phyloP scores from a whole-genome alignment of 257 asterid species.

The Forsythia suspensa region DNA sequence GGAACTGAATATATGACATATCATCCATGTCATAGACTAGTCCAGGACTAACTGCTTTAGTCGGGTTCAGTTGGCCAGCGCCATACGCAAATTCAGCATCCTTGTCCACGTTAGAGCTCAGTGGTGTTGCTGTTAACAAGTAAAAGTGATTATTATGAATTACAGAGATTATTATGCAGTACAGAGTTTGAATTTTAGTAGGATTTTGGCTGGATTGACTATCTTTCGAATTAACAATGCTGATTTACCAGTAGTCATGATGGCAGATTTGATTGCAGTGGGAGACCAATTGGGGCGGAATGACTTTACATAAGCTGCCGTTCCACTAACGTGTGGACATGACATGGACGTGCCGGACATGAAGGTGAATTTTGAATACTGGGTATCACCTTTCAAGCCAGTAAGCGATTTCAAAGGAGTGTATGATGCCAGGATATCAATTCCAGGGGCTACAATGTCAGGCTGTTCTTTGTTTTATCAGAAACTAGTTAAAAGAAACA shows the following conservation, averaged over 20 bases:
- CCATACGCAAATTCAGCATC: slow-evolving; percentile 87
- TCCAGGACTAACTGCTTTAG: slow-evolving; percentile 75
- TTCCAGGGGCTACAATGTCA: slow-evolving; percentile 88
- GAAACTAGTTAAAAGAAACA: slow-evolving; percentile 6
- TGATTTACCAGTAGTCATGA: slow-evolving; percentile 74
- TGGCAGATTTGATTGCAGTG: slow-evolving; percentile 83
- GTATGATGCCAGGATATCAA: slow-evolving; percentile 85
- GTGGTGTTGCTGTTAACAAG: slow-evolving; percentile 51
- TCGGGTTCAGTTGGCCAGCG: slow-evolving; percentile 77
- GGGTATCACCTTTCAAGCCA: slow-evolving; percentile 68
- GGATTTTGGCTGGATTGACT: background rate
- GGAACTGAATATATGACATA: slow-evolving; percentile 69
- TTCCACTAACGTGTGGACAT: slow-evolving; percentile 86
- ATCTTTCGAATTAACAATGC: background rate
- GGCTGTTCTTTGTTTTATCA: slow-evolving; percentile 55
- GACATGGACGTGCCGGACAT: slow-evolving; percentile 98
- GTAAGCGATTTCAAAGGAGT: slow-evolving; percentile 71
- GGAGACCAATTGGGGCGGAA: slow-evolving; percentile 86
- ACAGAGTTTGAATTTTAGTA: background rate
- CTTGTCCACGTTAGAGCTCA: slow-evolving; percentile 62
- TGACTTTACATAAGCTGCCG: slow-evolving; percentile 85
- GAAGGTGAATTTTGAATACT: slow-evolving; percentile 61
- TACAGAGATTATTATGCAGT: background rate
- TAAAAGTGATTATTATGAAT: background rate
- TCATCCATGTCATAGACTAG: slow-evolving; percentile 76